Evolutionary conservation across 768 basidiomycete genomes (phyloP).

Genomic region (Boletus fagicola): DNA sequence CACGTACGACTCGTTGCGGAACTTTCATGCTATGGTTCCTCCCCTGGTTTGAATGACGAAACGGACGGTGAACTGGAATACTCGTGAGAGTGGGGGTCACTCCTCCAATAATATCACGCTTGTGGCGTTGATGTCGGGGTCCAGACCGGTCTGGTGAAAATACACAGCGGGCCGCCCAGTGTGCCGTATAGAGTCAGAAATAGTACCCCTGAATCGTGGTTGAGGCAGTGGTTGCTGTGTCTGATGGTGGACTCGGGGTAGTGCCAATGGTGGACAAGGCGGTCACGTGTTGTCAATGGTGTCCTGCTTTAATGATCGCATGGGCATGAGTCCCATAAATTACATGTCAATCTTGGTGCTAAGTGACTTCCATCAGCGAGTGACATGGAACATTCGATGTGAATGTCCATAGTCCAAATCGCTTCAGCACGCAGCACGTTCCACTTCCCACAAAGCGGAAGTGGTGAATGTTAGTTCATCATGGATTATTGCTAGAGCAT

Average conservation of each 20-base stretch:
- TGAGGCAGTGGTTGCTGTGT: not conserved
- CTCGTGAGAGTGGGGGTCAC: not conserved
- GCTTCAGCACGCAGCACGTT: not conserved
- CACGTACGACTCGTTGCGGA: not conserved
- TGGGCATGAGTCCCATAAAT: not conserved
- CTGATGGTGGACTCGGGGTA: not conserved
- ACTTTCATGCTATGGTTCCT: not conserved
- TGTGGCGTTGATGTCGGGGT: not conserved
- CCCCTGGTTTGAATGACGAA: not conserved
- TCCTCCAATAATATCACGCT: not conserved
- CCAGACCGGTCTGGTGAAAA: not conserved
- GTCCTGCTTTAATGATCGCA: not conserved
- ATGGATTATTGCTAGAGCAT: not conserved
- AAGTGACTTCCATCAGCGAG: not conserved
- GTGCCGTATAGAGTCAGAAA: not conserved
- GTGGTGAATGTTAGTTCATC: not conserved
- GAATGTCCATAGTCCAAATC: not conserved
- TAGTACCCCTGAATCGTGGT: not conserved
- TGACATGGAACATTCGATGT: not conserved
- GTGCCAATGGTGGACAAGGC: not conserved
- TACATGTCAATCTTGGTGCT: not conserved
- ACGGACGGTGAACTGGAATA: too few species aligned
- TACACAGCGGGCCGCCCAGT: not conserved
- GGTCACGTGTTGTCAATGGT: too few species aligned
- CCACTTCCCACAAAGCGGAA: not conserved